These are phyloP conservation scores for Crithidia mellificae DNA, from an alignment of 208 protist species.

Conservation along the genomic window DNA sequence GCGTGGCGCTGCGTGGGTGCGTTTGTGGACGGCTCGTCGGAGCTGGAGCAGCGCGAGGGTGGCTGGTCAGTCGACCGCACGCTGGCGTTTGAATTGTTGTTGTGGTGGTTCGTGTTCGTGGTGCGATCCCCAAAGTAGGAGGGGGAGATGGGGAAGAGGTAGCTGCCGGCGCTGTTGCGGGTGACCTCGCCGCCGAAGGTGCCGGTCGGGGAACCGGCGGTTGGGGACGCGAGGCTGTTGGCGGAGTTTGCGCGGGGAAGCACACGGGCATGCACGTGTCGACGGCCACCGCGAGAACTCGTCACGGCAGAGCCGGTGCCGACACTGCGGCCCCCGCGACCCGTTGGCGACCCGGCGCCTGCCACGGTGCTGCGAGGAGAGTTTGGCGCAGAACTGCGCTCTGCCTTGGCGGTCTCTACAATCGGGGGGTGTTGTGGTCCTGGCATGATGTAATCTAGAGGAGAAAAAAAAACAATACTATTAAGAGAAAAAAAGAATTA, in stretches of 20 bases:
- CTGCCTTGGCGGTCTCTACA: neutral
- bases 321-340: neutral
- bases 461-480: neutral
- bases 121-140: neutral
- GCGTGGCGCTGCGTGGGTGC: constrained; percentile 3
- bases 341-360: neutral
- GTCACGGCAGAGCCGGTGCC: neutral
- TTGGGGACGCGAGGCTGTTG: neutral
- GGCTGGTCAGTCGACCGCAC: neutral
- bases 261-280: constrained; percentile 21
- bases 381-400: neutral
- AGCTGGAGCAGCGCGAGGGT: constrained; percentile 2
- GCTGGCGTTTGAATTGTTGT: neutral
- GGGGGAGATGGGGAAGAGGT: constrained; percentile 4
- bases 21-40: constrained; percentile 5
- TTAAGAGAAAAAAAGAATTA: neutral
- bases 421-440: neutral
- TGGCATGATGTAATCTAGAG: neutral
- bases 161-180: constrained; percentile 8
- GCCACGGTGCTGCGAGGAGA: neutral
- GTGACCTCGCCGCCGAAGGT: neutral
- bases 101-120: neutral
- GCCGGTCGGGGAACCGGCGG: constrained; percentile 1
- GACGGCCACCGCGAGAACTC: constrained; percentile 15
- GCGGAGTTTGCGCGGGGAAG: constrained; percentile 3